phyloP scores from a whole-genome alignment of 352 stramenopile species.

The Halophytophthora polymorphica region DNA sequence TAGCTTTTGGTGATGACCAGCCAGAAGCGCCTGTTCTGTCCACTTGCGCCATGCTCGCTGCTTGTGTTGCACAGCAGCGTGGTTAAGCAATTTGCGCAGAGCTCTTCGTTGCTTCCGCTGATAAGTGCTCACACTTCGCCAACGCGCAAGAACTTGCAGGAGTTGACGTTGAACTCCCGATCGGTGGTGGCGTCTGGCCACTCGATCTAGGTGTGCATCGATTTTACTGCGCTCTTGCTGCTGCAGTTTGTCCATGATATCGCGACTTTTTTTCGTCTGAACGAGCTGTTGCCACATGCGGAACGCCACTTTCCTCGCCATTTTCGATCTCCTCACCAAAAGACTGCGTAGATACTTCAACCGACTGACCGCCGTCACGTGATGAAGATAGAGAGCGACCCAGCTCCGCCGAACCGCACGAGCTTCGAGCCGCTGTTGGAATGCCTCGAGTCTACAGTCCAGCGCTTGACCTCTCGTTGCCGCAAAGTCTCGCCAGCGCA shows the following conservation, averaged over 20 bases:
- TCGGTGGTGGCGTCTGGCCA: slow-evolving; percentile 14
- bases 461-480: slow-evolving; percentile 26
- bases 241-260: slow-evolving; percentile 7
- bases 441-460: slow-evolving; percentile 45
- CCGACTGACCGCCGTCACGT: not conserved
- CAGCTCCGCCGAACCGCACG: slow-evolving; percentile 23
- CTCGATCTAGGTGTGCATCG: slow-evolving; percentile 11
- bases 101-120: slow-evolving; percentile 8
- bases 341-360: slow-evolving; percentile 13
- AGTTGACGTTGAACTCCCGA: slow-evolving; percentile 11
- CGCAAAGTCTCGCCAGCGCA: slow-evolving; percentile 28
- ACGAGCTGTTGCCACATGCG: slow-evolving; percentile 16
- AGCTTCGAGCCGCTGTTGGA: slow-evolving; percentile 26
- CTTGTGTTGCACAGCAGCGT: slow-evolving; percentile 1
- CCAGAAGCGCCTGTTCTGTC: slow-evolving; percentile 8
- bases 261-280: not conserved
- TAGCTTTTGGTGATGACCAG: slow-evolving; percentile 3
- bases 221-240: slow-evolving; percentile 7
- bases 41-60: slow-evolving; percentile 14
- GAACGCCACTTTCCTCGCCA: slow-evolving; percentile 8
- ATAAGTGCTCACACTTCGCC: slow-evolving; percentile 5
- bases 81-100: slow-evolving; percentile 15
- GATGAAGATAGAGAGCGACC: slow-evolving; percentile 4
- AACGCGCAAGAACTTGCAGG: slow-evolving; percentile 9
- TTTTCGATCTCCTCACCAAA: slow-evolving; percentile 2